Percentiles rank a stretch among this genome's conserved stretches.
Conservation (phyloP, 2,329 filamentous ascomycete genomes). For the Calonectria honghensis region DNA sequence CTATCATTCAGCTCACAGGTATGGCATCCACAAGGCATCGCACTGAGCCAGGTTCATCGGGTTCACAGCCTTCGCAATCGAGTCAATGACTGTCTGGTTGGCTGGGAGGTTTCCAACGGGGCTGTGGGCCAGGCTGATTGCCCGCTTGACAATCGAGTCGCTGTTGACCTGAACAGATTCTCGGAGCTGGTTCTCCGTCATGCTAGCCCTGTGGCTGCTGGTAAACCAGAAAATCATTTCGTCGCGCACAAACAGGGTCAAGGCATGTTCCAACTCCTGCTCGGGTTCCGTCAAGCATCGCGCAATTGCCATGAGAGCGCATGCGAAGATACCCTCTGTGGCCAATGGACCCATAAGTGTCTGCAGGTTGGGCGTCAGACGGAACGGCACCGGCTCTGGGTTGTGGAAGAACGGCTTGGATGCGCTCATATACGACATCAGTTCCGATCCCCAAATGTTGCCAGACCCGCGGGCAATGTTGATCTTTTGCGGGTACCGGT, state of each 20-base stretch:
- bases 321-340: slow-evolving; percentile 97
- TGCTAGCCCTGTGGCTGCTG: slow-evolving; percentile 78
- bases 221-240: slow-evolving; percentile 99
- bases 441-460: slow-evolving; percentile 96
- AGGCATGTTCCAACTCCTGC: slow-evolving; percentile 93
- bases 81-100: slow-evolving; percentile 97
- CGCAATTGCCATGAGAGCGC: slow-evolving; percentile 96
- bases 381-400: slow-evolving; percentile 96
- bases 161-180: slow-evolving; percentile 90
- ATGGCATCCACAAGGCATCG: slow-evolving; percentile 98
- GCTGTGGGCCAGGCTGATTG: slow-evolving; percentile 86
- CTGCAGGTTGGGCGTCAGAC: slow-evolving; percentile 96
- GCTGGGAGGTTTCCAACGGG: slow-evolving; percentile 90
- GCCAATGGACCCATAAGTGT: slow-evolving; percentile 96
- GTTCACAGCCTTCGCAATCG: slow-evolving; percentile 94
- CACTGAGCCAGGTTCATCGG: slow-evolving; percentile 91
- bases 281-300: slow-evolving; percentile 93
- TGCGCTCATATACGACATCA: slow-evolving; percentile 91
- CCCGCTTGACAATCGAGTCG: slow-evolving; percentile 93
- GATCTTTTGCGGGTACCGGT: slow-evolving; percentile 96
- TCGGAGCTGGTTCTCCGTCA: slow-evolving; percentile 79
- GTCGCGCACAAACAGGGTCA: slow-evolving; percentile 95
- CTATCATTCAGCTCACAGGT: slow-evolving; percentile 75
- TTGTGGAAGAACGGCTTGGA: slow-evolving; percentile 94
- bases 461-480: slow-evolving; percentile 91